Base-by-base conservation (phyloP, 2,329 filamentous ascomycete genomes). In the Chaetoscypha palmicola region DNA sequence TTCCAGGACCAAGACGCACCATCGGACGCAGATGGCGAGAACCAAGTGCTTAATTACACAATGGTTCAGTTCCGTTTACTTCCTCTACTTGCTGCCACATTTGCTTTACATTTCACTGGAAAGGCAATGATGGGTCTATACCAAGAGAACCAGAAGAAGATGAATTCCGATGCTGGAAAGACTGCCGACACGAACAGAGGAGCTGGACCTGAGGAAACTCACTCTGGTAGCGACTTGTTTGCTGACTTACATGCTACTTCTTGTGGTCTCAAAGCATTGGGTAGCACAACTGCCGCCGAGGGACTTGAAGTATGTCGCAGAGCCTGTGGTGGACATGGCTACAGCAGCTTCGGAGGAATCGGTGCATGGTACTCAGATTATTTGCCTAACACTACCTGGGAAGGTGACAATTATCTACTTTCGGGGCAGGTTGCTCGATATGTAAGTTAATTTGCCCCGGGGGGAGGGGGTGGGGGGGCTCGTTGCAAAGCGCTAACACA, bases 341-440 rank as follows among this genome's bases (percentile, higher is more conserved):
- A 87, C 68, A 80, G 74, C 43, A 78, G 73, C 57, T 86, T 87
- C 67, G 79, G 78, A 43, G 85, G 85, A n/a, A 86, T 90, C 53
- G 83, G 83, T 1, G 67, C 74, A 14, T 85, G 77, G 74, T 89
- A 87, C 56, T 73, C 83, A 21, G 83, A 89, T 62, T 87, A 88
- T 60, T 70, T 88, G 1, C 83, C 85, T 12, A 83, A 76, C 0
- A 64, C 70, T 11, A 65, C 62, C 4, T 64, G 57, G 58, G 84
- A 88, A 61, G 84, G 84, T 34, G 84, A 87, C 67, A 87, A 58
- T 69, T 88, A 85, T 68, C 87, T 89, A 83, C 69, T 89, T 47
- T 86, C 82, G 8, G 84, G 89, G 63, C 84, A 89, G 66, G 83
- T 88, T 2, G 81, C 81, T 2, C 76, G 83, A 46, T 88, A 88